Evolutionary conservation across 1,284 basidiomycete genomes (phyloP), one percentile per base, ranked within the genome.

Genomic region (Trametes versicolor): DNA sequence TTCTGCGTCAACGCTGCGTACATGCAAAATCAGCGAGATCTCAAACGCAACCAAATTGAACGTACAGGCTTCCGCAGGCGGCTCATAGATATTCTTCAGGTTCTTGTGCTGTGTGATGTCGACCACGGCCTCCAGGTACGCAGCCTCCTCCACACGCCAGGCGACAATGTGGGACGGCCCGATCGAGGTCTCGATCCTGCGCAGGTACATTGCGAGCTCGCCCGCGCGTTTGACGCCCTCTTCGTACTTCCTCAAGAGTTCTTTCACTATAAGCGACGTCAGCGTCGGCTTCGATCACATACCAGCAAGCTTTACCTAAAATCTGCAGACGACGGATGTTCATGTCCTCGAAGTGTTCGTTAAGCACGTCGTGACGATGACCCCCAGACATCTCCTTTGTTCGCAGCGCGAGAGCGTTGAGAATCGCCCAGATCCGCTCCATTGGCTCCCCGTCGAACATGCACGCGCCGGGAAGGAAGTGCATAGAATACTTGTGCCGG

Each of bases 311-410:
- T 25, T 21, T 25, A 45, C 39, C 39, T 36, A 45, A 8, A 10
- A 39, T 21, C 19, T 57, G 55, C 19, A 57, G 2, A 7, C 41
- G 43, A 2, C 55, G 25, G 2, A 43, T 10, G 29, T 57, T 57
- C 29, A 36, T 21, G 45, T 53, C 52, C 21, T 13, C 34, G 23
- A 36, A 53, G n/a, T 60, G 60, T 13, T 71, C 70, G 27, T 77
- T 71, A 4, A 78, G 27, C 3, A 61, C 63, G 59, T 75, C 71
- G 7, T 68, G 62, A 0, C 72, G 58, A 50, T 71, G 60, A 5
- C 71, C 71, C 0, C 60, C 34, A 3, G 63, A 63, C 74, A 75
- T 75, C 45, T 72, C 71, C 5, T 65, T 58, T 6, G 70, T 71
- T 15, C 68, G 67, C 0, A 27, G 53, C 4, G 51, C 64, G 17